Evolutionary conservation across 2,329 filamentous ascomycete species (phyloP).

Genomic region (Venturia asperata): DNA sequence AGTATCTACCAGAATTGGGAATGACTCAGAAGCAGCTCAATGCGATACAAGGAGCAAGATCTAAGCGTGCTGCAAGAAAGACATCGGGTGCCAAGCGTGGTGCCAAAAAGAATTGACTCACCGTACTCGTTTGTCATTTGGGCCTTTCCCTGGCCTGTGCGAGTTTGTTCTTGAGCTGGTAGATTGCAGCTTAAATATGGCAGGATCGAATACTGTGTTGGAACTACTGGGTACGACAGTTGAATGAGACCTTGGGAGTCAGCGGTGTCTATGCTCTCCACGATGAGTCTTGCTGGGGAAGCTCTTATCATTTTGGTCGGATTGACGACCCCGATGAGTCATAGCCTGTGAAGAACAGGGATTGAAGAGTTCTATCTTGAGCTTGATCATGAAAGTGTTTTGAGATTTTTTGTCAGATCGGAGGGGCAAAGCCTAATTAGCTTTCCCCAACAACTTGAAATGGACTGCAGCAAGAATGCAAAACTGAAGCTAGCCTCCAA

Average conservation of each 20-base stretch:
- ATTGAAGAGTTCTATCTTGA: not conserved
- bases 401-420: not conserved
- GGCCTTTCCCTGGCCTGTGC: not conserved
- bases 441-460: too few species aligned
- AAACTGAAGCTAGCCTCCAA: not conserved
- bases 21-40: conserved; percentile 12
- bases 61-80: conserved; percentile 4
- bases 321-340: not conserved
- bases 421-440: not conserved
- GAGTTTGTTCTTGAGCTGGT: not conserved
- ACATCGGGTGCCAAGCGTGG: not conserved
- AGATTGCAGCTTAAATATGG: not conserved
- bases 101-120: not conserved
- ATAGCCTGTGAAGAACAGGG: not conserved
- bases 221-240: not conserved
- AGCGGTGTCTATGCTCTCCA: not conserved
- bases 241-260: not conserved
- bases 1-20: not conserved
- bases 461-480: not conserved
- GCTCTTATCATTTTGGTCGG: not conserved
- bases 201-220: not conserved
- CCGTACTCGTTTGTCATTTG: not conserved
- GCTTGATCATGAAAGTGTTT: too few species aligned
- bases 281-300: not conserved
- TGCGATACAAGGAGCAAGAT: not conserved